Evolutionary conservation across 2,329 filamentous ascomycete species (phyloP), one percentile per base, ranked within the genome.

Genomic region (Talaromyces marneffei): DNA sequence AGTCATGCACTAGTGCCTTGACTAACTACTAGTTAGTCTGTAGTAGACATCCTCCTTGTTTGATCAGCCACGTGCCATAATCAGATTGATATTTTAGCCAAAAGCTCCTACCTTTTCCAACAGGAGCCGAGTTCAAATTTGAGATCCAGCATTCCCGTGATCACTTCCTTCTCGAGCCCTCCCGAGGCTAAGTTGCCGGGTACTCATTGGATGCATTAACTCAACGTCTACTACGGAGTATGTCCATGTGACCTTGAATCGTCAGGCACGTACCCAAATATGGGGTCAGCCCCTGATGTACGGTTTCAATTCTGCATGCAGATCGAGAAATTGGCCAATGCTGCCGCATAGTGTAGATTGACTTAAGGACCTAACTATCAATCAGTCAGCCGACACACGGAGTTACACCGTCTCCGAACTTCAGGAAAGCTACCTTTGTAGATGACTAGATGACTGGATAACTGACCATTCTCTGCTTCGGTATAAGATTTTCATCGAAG

Each of bases 191-290:
- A 50, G 16, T 50, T 31, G 16, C 46, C 46, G n/a, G 20, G 27
- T 50, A 31, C 18, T 23, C 16, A 48, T 48, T 48, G 44, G 44
- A 48, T 20, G n/a, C 27, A 14, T 50, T 4, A 33, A 33, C 29
- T 33, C 5, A 33, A n/a, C n/a, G n/a, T n/a, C n/a, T n/a, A n/a
- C n/a, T n/a, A n/a, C n/a, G n/a, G n/a, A n/a, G n/a, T n/a, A 35
- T 20, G 48, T 35, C 48, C 48, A 52, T 52, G 48, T 52, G 48
- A 52, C 48, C 48, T 52, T 52, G 48, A 35, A 52, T 52, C 48
- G 48, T 52, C 48, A 52, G 48, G 48, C 2, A 52, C 29, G 35
- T 52, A 20, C 48, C 29, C 48, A 52, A 33, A 52, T 52, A 52
- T 52, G 29, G 48, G 29, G n/a, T 16, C 29, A 52, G 27, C 48